Evolutionary conservation across 2,329 filamentous ascomycete species (phyloP), one percentile per base, ranked within the genome.

Genomic region (Chalaropsis ovoidea): DNA sequence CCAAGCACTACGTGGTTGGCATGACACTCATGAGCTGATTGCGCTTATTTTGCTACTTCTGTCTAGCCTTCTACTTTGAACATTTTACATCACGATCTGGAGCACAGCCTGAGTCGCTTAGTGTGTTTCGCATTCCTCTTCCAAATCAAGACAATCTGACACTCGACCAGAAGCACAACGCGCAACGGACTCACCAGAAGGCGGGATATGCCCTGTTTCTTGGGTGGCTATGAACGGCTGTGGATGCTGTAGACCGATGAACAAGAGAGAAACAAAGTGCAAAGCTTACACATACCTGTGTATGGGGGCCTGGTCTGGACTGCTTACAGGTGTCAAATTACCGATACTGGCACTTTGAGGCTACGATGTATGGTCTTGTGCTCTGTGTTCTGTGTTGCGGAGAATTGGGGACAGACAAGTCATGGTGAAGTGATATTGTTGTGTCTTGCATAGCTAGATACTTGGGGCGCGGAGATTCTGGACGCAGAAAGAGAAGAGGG

Each of bases 31-130:
- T 22, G 24, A 27, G 13, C 19, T 27, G 47, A 27, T 27, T 52
- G 47, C 47, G 47, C 19, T 24, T 27, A 19, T 22, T 52, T 39
- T 35, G 17, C 31, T 39, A 17, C 4, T 58, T 35, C 54, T 58
- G 54, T 58, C 24, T 58, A 58, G 27, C 24, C 54, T 35, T 39
- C 39, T 58, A 24, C 24, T 58, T 39, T 19, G 3, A n/a, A 35
- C 17, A 5, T 39, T 39, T 35, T n/a, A 35, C 54, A 35, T 39
- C 31, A 39, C 54, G 17, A 58, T n/a, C 10, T 19, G 17, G 54
- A 39, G 24, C n/a, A 58, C 54, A 58, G 27, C 31, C 24, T 58
- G 54, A 58, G 31, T 58, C 54, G 54, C 54, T 39, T 39, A 58
- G 24, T 39, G 27, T 39, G 54, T 35, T 58, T 58, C 24, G 27